Evolutionary conservation across 1,284 basidiomycete species (phyloP).

Genomic region (Fomitiporia mediterranea): DNA sequence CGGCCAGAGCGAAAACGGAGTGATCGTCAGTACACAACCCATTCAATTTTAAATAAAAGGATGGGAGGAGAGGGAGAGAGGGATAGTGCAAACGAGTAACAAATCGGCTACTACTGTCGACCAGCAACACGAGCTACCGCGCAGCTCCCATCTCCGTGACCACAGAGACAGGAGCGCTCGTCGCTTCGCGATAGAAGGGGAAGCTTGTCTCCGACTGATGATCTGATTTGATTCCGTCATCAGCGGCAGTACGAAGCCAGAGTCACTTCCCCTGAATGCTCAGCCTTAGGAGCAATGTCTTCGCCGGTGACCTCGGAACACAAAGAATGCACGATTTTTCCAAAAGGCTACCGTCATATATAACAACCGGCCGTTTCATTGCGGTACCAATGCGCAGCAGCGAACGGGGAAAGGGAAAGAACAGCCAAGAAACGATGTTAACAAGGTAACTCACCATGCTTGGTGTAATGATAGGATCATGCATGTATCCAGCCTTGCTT

Average conservation of each 20-base stretch:
- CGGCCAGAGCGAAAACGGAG: not conserved
- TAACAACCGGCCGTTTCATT: no score
- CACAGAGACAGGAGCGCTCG: not conserved
- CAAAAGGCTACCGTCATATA: not conserved
- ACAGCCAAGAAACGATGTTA: slow-evolving; percentile 10
- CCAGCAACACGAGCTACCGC: not conserved
- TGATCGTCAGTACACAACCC: not conserved
- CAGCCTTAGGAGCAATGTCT: not conserved
- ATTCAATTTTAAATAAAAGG: not conserved
- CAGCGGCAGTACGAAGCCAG: slow-evolving; percentile 3
- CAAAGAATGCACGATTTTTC: not conserved
- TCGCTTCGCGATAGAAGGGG: not conserved
- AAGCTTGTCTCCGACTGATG: not conserved
- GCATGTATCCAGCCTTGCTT: slow-evolving; percentile 90
- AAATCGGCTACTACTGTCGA: not conserved
- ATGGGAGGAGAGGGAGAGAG: not conserved
- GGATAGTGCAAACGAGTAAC: no score
- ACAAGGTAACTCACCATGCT: slow-evolving; percentile 68
- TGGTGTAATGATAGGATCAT: slow-evolving; percentile 86
- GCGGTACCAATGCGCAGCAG: no score
- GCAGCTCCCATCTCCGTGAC: not conserved
- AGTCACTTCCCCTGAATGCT: not conserved
- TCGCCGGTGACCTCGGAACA: not conserved
- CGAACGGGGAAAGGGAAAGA: slow-evolving; percentile 3
- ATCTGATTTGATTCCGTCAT: not conserved